phyloP scores from a whole-genome alignment of 148 eudicot genomes.

The Fagopyrum tataricum region DNA sequence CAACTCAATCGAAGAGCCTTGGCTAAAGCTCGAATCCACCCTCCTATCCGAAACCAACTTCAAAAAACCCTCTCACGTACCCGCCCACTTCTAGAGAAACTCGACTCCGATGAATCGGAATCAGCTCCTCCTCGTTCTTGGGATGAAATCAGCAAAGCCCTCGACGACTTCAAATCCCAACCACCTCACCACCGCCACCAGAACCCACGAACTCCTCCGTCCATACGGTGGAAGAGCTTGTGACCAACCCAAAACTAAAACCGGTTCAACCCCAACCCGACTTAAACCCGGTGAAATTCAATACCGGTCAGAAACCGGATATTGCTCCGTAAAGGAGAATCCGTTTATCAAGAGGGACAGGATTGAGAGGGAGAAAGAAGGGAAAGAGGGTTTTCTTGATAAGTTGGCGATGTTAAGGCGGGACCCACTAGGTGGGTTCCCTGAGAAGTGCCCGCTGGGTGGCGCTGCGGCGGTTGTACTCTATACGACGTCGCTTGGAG shows the following conservation, averaged over 20 bases:
- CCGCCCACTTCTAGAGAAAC: conserved; percentile 67
- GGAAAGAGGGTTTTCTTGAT: conserved; percentile 18
- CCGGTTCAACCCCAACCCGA: neutral
- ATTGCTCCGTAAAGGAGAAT: conserved; percentile 56
- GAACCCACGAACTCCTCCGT: conserved; percentile 33
- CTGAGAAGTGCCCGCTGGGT: conserved; percentile 70
- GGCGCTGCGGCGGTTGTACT: conserved; percentile 57
- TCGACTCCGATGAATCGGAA: conserved; percentile 31
- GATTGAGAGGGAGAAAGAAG: conserved; percentile 61
- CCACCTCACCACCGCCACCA: conserved; percentile 7
- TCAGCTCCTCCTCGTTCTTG: conserved; percentile 50
- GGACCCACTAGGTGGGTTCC: conserved; percentile 62
- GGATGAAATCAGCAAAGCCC: conserved; percentile 86
- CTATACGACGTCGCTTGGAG: conserved; percentile 85
- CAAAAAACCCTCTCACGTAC: conserved; percentile 30
- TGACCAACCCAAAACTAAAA: conserved; percentile 11
- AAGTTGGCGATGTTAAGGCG: conserved; percentile 23
- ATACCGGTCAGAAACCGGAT: neutral
- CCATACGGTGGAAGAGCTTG: conserved; percentile 74
- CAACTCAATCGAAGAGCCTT: conserved; percentile 75
- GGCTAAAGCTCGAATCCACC: conserved; percentile 41
- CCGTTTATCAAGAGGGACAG: conserved; percentile 61
- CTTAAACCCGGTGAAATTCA: neutral
- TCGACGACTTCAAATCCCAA: conserved; percentile 57
- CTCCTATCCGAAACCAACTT: conserved; percentile 26